Base-by-base conservation (phyloP, 179 eudicot genomes). In the Beta macrorhiza region DNA sequence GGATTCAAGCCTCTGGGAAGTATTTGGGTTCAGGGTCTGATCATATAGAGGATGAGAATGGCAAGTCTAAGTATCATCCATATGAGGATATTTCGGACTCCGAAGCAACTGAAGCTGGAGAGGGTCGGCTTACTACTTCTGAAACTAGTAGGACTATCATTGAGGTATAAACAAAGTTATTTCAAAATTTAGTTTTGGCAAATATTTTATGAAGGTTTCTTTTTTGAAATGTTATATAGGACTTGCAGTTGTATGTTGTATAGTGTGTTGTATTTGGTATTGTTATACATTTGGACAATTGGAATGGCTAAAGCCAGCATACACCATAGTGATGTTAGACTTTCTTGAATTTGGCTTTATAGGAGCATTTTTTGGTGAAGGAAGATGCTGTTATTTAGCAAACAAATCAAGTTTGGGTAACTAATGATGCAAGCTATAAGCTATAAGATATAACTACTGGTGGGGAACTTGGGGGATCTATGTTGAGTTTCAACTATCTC, bases 101-200 rank as follows among this genome's bases (percentile, higher is more conserved):
- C 10, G 91, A 90, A 76, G 52, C 72, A 15, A 7, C 87, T 53
- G 91, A 72, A 82, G 80, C 83, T 73, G 93, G 83, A 51, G 95
- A 90, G 49, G 89, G 88, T 74, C 86, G 84, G 52, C 91, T 94
- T 75, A 83, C 90, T 61, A 88, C 93, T 75, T 92, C 97, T 9
- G 95, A 94, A 88, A 92, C 88, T 78, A 85, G 90, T 74, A 88
- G 95, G 83, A 94, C 98, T 61, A 85, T 94, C 64, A 90, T 94
- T 82, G 98, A 93, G 98, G 98, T 94, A 87, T 17, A 20, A 2
- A 5, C 22, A 45, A 7, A 53, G 52, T 63, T 75, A 15, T 65
- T 19, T n/a, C 49, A 12, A 17, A 15, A 68, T 53, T 49, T 53
- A 10, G 17, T 68, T 69, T 56, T 42, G 11, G 16, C 61, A 44